phyloP scores from a whole-genome alignment of 2,329 filamentous ascomycete species.

The Neonectria punicea region DNA sequence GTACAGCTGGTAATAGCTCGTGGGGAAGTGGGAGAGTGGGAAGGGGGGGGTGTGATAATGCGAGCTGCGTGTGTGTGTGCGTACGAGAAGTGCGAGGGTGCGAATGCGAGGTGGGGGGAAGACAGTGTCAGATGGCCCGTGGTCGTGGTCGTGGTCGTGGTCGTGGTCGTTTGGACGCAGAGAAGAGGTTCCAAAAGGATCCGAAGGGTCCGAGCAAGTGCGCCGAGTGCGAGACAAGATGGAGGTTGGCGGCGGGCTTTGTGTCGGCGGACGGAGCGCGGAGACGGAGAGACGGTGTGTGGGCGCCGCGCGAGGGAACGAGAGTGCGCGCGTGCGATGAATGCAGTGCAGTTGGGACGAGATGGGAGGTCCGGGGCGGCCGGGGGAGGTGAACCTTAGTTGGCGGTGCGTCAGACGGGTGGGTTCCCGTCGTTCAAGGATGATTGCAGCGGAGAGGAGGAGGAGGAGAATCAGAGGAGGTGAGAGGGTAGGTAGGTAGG shows the following conservation, averaged over 20 bases:
- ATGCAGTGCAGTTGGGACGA: not conserved
- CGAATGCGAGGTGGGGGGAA: not conserved
- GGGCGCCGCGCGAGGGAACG: not conserved
- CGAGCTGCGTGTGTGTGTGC: not conserved
- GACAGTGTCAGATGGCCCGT: not conserved
- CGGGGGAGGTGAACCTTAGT: not conserved
- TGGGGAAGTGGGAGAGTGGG: not conserved
- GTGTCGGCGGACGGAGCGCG: not conserved
- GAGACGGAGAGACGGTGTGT: not conserved
- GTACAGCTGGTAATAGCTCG: not conserved
- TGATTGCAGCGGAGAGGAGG: not conserved
- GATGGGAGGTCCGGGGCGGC: not conserved
- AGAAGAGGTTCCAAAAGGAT: not conserved
- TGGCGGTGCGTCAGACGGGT: constrained; percentile 4
- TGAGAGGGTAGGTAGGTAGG: no score
- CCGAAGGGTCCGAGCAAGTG: constrained; percentile 2
- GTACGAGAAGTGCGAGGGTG: not conserved
- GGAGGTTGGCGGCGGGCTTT: not conserved
- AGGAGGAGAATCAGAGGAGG: not conserved
- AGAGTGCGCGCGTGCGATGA: not conserved
- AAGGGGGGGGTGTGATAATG: not conserved
- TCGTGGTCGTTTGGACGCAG: not conserved
- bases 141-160: not conserved
- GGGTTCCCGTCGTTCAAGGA: not conserved
- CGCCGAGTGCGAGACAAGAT: not conserved